Base-by-base conservation (phyloP, 2,329 filamentous ascomycete species). In the Penicillium sp. region DNA sequence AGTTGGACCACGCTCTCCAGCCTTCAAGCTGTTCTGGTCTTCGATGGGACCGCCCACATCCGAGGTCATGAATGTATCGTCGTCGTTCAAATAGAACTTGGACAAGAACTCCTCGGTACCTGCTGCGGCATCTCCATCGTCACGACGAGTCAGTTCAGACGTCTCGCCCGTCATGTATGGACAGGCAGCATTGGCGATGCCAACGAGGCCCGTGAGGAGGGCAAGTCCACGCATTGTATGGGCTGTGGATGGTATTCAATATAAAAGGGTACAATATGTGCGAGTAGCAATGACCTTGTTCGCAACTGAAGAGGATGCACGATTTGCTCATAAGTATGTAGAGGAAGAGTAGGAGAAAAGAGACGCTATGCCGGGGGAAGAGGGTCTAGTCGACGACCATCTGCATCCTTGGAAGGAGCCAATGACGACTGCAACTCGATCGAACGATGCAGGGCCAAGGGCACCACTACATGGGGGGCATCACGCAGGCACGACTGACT, bases 41-140 rank as follows among this genome's bases (percentile, higher is more conserved):
- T 80, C 79, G 41, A 91, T 87, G 0, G 87, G 88, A 0, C 85
- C 87, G 11, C 89, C 89, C 24, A 85, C 85, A 69, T 91, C 89
- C 31, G 84, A 85, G 0, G 88, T 91, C 64, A 88, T 71, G 70
- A 77, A 88, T 2, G 78, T 78, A 36, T 82, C 70, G 47, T 78
- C 79, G 63, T 88, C 86, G 58, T 87, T 81, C 5, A 80, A 67
- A 22, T 77, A 76, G 62, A 78, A 81, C 44, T 78, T 72, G 46
- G 77, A 72, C 59, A 82, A 64, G 53, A 78, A 79, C 10, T 76
- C 66, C 47, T 79, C 76, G 0, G 74, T 76, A 6, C 66, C 65
- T 6, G 59, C 63, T 7, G 68, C 61, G 19, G 73, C 72, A 62
- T 70, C 66, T 13, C 50, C 61, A 24, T 65, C 60, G 22, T 63